phyloP scores from a whole-genome alignment of 495 filamentous ascomycete genomes.

The Lepidopterella palustris region DNA sequence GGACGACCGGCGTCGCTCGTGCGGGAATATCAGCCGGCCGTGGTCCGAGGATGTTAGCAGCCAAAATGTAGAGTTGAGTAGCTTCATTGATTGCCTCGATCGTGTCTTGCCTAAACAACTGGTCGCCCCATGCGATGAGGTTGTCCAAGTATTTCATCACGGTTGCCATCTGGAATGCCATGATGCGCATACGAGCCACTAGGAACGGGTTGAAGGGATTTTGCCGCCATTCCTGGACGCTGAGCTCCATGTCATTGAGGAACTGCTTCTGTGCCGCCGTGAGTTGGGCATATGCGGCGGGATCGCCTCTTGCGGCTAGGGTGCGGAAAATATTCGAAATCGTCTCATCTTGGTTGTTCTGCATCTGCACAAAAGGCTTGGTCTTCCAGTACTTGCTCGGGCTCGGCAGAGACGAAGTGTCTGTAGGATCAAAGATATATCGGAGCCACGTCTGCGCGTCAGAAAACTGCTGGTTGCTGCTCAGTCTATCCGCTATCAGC shows the following conservation, averaged over 20 bases:
- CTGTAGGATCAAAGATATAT: background rate
- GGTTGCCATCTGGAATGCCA: slow-evolving; percentile 36
- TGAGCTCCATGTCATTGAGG: background rate
- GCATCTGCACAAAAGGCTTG: background rate
- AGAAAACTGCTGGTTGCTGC: slow-evolving; percentile 2
- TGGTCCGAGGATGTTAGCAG: slow-evolving; percentile 35
- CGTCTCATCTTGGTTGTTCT: background rate
- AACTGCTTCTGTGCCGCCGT: background rate
- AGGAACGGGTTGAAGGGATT: slow-evolving; percentile 27
- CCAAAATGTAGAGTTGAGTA: slow-evolving; percentile 36
- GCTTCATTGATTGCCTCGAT: slow-evolving; percentile 36
- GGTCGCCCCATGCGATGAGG: slow-evolving; percentile 36
- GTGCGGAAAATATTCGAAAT: background rate
- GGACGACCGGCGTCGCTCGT: background rate
- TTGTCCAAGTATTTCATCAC: slow-evolving; percentile 38
- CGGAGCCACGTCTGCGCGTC: background rate
- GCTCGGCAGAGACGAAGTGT: background rate
- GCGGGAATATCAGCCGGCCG: slow-evolving; percentile 16
- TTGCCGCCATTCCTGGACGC: slow-evolving; percentile 18
- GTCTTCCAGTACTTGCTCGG: background rate
- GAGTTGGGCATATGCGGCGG: background rate
- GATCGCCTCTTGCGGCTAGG: background rate
- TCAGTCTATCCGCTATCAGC: slow-evolving; percentile 22
- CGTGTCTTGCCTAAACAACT: slow-evolving; percentile 35
- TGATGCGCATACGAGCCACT: slow-evolving; percentile 28